Evolutionary conservation across 148 eudicot genomes (phyloP).

Genomic region (Selenicereus undatus): DNA sequence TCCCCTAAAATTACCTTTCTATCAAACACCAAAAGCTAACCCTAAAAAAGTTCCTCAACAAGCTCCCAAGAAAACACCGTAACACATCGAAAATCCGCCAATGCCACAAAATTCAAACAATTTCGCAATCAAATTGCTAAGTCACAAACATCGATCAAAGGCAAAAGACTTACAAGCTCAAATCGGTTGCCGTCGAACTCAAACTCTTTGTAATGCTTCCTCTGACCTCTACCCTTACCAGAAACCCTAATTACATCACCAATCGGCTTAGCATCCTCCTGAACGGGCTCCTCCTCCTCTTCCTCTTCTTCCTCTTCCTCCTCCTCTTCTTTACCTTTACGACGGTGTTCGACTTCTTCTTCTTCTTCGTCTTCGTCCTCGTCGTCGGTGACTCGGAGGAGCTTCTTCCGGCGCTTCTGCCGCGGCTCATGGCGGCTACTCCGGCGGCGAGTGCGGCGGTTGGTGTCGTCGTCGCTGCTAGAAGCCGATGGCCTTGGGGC

Average conservation of each 20-base stretch:
- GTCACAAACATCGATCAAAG: neutral
- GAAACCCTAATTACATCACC: slow-evolving; percentile 68
- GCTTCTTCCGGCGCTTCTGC: slow-evolving; percentile 28
- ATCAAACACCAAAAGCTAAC: slow-evolving; percentile 10
- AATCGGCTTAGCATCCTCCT: slow-evolving; percentile 55
- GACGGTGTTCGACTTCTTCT: slow-evolving; percentile 5
- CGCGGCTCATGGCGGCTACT: slow-evolving; percentile 14
- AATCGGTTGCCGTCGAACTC: slow-evolving; percentile 64
- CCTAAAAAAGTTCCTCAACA: slow-evolving; percentile 6
- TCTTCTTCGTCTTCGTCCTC: slow-evolving; percentile 24
- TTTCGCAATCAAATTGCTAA: neutral
- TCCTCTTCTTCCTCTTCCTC: slow-evolving; percentile 37
- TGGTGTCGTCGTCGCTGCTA: slow-evolving; percentile 25
- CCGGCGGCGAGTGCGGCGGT: slow-evolving; percentile 25
- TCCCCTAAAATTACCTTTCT: neutral
- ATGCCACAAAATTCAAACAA: neutral
- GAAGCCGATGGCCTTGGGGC: slow-evolving; percentile 26
- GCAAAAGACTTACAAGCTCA: slow-evolving; percentile 40
- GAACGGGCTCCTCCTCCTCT: slow-evolving; percentile 39
- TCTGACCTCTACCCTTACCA: slow-evolving; percentile 52
- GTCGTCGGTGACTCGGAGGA: slow-evolving; percentile 19
- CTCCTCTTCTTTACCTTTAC: slow-evolving; percentile 18
- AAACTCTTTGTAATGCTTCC: slow-evolving; percentile 42
- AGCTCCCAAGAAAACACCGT: neutral
- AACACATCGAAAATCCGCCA: neutral